Percentiles rank a stretch among this genome's conserved stretches.
Conservation (phyloP, 2,329 filamentous ascomycete species). For the Elsinoe australis region DNA sequence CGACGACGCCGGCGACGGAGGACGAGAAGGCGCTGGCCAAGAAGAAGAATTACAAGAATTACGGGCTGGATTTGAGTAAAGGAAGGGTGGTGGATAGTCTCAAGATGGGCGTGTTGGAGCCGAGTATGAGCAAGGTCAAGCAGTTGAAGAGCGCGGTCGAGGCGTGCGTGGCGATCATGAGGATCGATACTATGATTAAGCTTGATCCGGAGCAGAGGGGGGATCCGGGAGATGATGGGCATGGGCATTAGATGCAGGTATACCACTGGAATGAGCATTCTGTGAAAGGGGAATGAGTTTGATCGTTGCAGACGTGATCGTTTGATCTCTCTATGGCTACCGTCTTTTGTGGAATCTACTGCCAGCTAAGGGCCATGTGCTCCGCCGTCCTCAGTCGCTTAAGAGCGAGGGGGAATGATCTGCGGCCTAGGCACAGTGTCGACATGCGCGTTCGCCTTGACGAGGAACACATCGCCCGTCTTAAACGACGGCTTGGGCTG, state of each 20-base stretch:
- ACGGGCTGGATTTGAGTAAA: conserved; percentile 81
- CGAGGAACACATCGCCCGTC: conserved; percentile 16
- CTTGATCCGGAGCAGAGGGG: conserved; percentile 79
- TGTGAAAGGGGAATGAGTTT: not conserved
- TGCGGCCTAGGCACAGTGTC: conserved; percentile 11
- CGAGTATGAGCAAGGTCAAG: conserved; percentile 95
- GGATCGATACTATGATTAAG: conserved; percentile 98
- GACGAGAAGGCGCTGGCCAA: conserved; percentile 84
- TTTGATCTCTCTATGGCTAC: no score
- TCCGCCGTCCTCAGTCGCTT: not conserved
- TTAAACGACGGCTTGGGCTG: conserved; percentile 6
- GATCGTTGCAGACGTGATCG: no score
- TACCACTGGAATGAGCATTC: not conserved
- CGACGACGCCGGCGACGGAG: conserved; percentile 45
- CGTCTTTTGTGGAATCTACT: no score
- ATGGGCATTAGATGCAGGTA: conserved; percentile 31
- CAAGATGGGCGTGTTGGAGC: conserved; percentile 92
- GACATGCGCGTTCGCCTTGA: conserved; percentile 16
- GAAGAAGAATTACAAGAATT: conserved; percentile 98
- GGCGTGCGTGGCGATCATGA: conserved; percentile 97
- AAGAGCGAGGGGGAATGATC: conserved; percentile 5
- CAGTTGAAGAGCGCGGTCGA: conserved; percentile 98
- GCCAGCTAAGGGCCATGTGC: not conserved
- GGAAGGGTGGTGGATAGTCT: conserved; percentile 89
- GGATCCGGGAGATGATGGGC: conserved; percentile 60